Base-by-base conservation (phyloP, 2,329 filamentous ascomycete species). In the Pseudomassariella vexata region DNA sequence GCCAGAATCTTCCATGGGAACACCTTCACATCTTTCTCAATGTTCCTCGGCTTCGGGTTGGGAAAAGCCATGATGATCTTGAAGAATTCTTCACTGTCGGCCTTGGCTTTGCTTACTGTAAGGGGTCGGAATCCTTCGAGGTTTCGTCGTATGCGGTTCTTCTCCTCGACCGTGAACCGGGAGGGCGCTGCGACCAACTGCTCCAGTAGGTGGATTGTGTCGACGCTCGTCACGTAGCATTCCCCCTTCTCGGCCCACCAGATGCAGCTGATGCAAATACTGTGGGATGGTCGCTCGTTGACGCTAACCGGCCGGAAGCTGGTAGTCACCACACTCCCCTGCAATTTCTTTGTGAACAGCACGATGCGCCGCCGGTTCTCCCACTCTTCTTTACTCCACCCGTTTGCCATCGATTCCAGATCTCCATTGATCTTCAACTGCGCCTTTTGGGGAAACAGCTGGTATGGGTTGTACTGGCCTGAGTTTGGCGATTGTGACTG, bases 21-120 rank as follows among this genome's bases (percentile, higher is more conserved):
- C 9, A 96, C 92, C 64, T 98, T 98, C 54, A 98, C 89, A 52
- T 96, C 90, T 65, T 98, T 98, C 66, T 96, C 92, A 44, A 98
- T 98, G 53, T 96, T 95, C 41, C 92, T 76, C 12, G 92, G 92
- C 62, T 96, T 96, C 2, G 92, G 92, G 39, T 83, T 85, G 9
- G 88, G 87, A 53, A 96, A 96, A 2, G 79, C 86, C 92, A 98
- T 98, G 62, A 98, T 96, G 49, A 95, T 74, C 65, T 95, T 95
- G 78, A 96, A 96, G 60, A 96, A 96, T 34, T 94, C 87, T 57
- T 96, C 90, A 55, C 85, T 95, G 38, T 96, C 90, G 1, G 79
- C 54, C 62, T 94, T 95, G 36, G 81, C 79, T 61, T 98, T 98
- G 46, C 88, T 95, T 12, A 98, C 88, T 0, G 92, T 98, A 42